Evolutionary conservation across 176 grass and related monocot species (phyloP).

Genomic region (Cenchrus fungigraminus): DNA sequence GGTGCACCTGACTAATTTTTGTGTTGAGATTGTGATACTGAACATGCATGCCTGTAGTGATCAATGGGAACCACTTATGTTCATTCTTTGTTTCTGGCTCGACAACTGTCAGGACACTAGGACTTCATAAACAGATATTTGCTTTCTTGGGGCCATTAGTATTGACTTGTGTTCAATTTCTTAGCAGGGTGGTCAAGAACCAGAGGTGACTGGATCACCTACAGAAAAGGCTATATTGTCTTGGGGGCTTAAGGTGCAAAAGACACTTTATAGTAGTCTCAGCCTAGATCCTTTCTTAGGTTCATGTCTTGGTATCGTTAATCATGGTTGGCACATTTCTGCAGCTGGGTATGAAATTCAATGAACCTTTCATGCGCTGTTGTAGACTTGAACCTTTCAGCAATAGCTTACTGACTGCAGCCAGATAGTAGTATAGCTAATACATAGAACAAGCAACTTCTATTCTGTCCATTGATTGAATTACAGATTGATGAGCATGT

Average conservation of each 20-base stretch:
- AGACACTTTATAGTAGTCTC: constrained; percentile 21
- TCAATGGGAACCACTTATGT: neutral
- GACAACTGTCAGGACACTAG: neutral
- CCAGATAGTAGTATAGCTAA: no score
- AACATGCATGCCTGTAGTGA: neutral
- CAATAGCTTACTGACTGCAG: no score
- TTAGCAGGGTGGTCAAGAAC: constrained; percentile 59
- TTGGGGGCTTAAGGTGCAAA: constrained; percentile 81
- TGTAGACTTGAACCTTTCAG: no score
- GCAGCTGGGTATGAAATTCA: constrained; percentile 93
- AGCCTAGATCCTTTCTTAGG: neutral
- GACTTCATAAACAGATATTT: neutral
- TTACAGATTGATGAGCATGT: no score
- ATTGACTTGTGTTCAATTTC: constrained; percentile 33
- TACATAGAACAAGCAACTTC: no score
- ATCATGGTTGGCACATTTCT: constrained; percentile 29
- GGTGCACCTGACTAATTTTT: no score
- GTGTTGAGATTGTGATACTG: neutral
- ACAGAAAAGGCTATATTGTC: constrained; percentile 95
- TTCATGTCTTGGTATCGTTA: neutral
- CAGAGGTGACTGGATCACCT: constrained; percentile 91
- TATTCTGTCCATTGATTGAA: no score
- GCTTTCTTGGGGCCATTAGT: neutral
- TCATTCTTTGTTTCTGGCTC: neutral
- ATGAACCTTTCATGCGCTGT: constrained; percentile 23